phyloP scores from a whole-genome alignment of 495 filamentous ascomycete species.

The Barbatosphaeria neglecta region DNA sequence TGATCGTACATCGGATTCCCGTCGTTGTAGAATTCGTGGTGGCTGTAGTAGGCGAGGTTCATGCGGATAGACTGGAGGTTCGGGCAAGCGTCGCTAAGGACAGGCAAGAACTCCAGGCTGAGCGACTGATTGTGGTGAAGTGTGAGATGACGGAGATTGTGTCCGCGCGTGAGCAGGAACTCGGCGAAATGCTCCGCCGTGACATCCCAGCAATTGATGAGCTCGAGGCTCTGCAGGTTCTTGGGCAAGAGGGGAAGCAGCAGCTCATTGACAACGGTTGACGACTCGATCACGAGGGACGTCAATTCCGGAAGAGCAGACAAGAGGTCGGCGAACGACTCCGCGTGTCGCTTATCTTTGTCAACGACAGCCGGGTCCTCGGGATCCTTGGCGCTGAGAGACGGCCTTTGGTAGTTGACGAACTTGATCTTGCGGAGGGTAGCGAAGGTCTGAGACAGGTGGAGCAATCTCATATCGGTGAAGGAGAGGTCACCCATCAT shows the following conservation, averaged over 20 bases:
- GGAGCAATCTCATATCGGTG: constrained; percentile 34
- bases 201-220: constrained; percentile 65
- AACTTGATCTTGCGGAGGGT: constrained; percentile 48
- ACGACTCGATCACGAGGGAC: constrained; percentile 56
- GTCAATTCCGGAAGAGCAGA: constrained; percentile 46
- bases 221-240: constrained; percentile 48
- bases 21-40: constrained; percentile 39
- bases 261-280: constrained; percentile 46
- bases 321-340: constrained; percentile 45
- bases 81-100: constrained; percentile 51
- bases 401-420: constrained; percentile 49
- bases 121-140: constrained; percentile 68
- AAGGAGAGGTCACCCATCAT: constrained; percentile 41
- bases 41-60: constrained; percentile 59
- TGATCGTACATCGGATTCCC: constrained; percentile 58
- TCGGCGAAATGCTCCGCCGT: constrained; percentile 42
- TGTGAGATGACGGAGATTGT: constrained; percentile 47
- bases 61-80: constrained; percentile 56
- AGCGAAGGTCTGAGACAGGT: constrained; percentile 48
- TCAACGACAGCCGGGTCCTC: constrained; percentile 19
- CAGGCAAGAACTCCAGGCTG: constrained; percentile 55
- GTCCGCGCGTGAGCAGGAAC: constrained; percentile 54
- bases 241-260: constrained; percentile 52
- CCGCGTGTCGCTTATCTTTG: constrained; percentile 23
- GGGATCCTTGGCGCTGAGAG: constrained; percentile 10